phyloP scores from a whole-genome alignment of 371 early-diverging fungal species.

The Fennellomyces sp. region DNA sequence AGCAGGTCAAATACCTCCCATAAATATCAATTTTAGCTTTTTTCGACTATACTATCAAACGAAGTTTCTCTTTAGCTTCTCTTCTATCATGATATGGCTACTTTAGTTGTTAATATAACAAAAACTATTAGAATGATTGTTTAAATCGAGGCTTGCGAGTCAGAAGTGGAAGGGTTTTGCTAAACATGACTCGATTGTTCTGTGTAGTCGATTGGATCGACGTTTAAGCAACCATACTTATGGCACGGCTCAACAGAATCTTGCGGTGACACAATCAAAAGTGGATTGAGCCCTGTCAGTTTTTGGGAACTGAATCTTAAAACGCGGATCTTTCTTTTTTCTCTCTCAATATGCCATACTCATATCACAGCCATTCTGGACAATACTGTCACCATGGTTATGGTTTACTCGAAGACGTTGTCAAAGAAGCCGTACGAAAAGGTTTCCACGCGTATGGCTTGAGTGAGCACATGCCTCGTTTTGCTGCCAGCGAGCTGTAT shows the following conservation, averaged over 20 bases:
- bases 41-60: too few relatives aligned
- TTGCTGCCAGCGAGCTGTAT: constrained; percentile 67
- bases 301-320: not conserved
- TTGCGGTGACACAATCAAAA: not conserved
- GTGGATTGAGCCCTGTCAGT: not conserved
- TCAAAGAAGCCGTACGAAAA: constrained; percentile 68
- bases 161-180: too few relatives aligned
- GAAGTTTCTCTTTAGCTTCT: too few relatives aligned
- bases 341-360: constrained; percentile 55
- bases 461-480: constrained; percentile 86
- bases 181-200: not conserved
- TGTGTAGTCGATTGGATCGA: not conserved
- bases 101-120: too few relatives aligned
- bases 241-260: not conserved
- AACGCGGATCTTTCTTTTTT: not conserved
- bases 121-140: too few relatives aligned
- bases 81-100: too few relatives aligned
- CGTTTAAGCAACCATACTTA: not conserved
- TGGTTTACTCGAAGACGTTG: constrained; percentile 75
- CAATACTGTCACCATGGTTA: constrained; percentile 85
- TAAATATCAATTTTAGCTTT: too few relatives aligned
- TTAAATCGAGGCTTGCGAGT: too few relatives aligned
- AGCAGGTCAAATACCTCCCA: too few relatives aligned
- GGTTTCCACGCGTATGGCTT: constrained; percentile 72
- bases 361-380: constrained; percentile 85